Evolutionary conservation across 306 rosid genomes (phyloP).

Genomic region (Calophaca sinica): DNA sequence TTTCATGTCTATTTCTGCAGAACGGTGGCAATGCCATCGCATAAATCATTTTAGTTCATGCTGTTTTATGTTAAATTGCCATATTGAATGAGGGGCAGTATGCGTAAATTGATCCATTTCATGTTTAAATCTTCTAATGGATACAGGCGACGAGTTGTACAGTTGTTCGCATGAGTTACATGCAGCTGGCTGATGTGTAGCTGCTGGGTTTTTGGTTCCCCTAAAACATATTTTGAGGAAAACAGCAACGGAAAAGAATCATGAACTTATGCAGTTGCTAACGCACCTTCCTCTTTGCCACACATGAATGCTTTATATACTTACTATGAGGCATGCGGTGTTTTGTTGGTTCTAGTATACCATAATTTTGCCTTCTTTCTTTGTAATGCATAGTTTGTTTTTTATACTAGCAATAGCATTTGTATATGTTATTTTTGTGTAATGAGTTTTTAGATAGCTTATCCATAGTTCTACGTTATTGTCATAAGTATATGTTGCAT

Average conservation of each 20-base stretch:
- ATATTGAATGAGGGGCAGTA: conserved; percentile 6
- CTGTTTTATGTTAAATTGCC: conserved; percentile 23
- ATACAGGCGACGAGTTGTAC: conserved; percentile 48
- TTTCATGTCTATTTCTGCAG: conserved; percentile 8
- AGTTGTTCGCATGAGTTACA: conserved; percentile 39
- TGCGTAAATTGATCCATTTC: conserved; percentile 32
- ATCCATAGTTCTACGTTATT: conserved; percentile 20
- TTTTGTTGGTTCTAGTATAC: conserved; percentile 37
- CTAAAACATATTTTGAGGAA: conserved; percentile 35
- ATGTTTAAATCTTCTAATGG: conserved; percentile 35
- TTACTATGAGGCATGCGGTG: conserved; percentile 42
- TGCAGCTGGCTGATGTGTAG: conserved; percentile 33
- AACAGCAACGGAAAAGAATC: conserved; percentile 36
- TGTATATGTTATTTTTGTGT: conserved; percentile 41
- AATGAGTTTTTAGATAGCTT: conserved; percentile 32
- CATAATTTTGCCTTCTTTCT: conserved; percentile 32
- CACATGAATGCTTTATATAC: conserved; percentile 20
- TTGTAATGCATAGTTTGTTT: conserved; percentile 29
- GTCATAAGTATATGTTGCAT: not conserved
- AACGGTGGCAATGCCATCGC: too few species aligned
- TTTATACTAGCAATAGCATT: conserved; percentile 14
- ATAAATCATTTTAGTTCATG: conserved; percentile 24
- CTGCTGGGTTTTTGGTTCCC: conserved; percentile 34
- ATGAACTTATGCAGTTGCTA: conserved; percentile 25
- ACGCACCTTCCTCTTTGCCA: conserved; percentile 27